These are phyloP conservation scores for Leishmania tropica DNA, from an alignment of 208 protist species.

Conservation along the genomic window DNA sequence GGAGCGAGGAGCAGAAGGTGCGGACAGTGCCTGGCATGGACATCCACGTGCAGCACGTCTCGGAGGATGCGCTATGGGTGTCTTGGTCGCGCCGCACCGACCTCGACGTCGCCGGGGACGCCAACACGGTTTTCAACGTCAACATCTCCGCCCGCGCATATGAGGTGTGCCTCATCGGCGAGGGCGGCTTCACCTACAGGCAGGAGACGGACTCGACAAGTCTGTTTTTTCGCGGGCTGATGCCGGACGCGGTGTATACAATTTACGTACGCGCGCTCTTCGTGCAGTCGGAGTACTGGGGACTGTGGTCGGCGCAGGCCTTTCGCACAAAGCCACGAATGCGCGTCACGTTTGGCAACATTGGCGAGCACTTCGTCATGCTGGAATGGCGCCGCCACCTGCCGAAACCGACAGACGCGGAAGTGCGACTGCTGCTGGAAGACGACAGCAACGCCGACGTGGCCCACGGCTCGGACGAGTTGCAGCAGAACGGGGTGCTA, in stretches of 20 bases:
- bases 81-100: slow-evolving; percentile 82
- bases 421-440: slow-evolving; percentile 20
- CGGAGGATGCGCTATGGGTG: slow-evolving; percentile 90
- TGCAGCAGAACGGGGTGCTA: slow-evolving; percentile 8
- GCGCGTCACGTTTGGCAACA: slow-evolving; percentile 89
- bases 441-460: neutral
- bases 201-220: slow-evolving; percentile 71
- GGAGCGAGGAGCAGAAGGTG: slow-evolving; percentile 87
- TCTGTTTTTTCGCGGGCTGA: slow-evolving; percentile 89
- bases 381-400: slow-evolving; percentile 91
- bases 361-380: slow-evolving; percentile 92
- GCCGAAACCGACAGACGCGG: slow-evolving; percentile 41
- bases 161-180: slow-evolving; percentile 79
- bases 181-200: slow-evolving; percentile 76
- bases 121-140: slow-evolving; percentile 81
- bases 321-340: slow-evolving; percentile 86
- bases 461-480: neutral
- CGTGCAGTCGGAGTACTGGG: slow-evolving; percentile 79
- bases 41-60: slow-evolving; percentile 84
- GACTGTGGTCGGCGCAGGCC: slow-evolving; percentile 77
- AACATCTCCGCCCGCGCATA: slow-evolving; percentile 80
- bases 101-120: slow-evolving; percentile 49
- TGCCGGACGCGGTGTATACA: slow-evolving; percentile 86
- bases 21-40: slow-evolving; percentile 87
- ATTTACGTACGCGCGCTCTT: slow-evolving; percentile 83